Evolutionary conservation across 2,329 filamentous ascomycete species (phyloP), one percentile per base, ranked within the genome.

Genomic region (Aspergillus uvarum): DNA sequence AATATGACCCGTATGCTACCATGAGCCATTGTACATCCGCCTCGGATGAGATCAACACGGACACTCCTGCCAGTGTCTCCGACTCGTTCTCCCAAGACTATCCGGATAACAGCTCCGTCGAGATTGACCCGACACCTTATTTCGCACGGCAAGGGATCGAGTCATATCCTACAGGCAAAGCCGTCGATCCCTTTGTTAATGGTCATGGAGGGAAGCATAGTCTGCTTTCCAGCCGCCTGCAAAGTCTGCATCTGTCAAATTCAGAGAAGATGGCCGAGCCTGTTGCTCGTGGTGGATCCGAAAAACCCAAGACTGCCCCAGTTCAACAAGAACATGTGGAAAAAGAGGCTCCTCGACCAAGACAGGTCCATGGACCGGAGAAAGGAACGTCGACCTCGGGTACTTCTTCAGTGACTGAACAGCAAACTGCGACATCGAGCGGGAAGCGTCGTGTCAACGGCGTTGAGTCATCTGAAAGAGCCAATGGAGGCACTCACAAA

Each of bases 1-100:
- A 70, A 47, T 69, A 73, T 38, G 76, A 78, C 57, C 72, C 72
- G 5, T 75, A 75, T 49, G 68, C 68, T 22, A 64, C 73, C 5
- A 69, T 73, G 57, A 76, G 72, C 50, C 73, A 77, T 58, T 78
- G 76, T 63, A 75, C 74, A 8, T 79, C 78, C 10, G 76, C 72
- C 21, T 79, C 75, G 5, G 76, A 78, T 59, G 76, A 76, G 24
- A 68, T 69, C 38, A 70, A 67, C 47, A 72, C 70, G 50, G 71
- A 76, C 53, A 76, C 74, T 1, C 73, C 75, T 51, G 71, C 70
- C 55, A 76, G 75, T 54, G 67, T 71, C 19, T 76, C 75, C 4
- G 75, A 77, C 59, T 71, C 74, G 1, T 64, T 76, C 49, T 78
- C 75, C 38, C 73, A 76, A 44, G 75, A 75, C 54, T 70, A 72